Conservation (phyloP, 306 rosid species). For the Medicago lupulina region DNA sequence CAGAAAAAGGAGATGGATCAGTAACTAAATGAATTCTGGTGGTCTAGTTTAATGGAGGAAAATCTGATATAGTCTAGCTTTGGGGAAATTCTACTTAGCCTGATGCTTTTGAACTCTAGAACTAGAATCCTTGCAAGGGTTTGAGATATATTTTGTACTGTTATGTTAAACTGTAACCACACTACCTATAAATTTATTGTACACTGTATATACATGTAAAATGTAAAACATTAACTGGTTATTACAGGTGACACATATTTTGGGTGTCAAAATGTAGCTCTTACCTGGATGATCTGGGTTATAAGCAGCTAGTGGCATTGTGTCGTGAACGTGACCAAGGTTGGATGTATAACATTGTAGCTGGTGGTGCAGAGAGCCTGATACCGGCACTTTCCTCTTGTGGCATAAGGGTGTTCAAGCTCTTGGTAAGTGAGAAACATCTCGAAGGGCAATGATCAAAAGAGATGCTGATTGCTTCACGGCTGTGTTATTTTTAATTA, state of each 20-base stretch:
- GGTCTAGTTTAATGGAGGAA: constrained; percentile 31
- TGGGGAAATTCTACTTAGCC: constrained; percentile 42
- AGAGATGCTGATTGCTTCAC: constrained; percentile 39
- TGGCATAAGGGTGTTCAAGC: not conserved
- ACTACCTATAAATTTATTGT: constrained; percentile 48
- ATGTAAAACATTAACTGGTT: constrained; percentile 71
- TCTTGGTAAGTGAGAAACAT: constrained; percentile 22
- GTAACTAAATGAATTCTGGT: constrained; percentile 52
- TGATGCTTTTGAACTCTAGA: constrained; percentile 37
- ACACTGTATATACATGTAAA: constrained; percentile 71
- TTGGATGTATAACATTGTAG: constrained; percentile 42
- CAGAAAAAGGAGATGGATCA: constrained; percentile 95
- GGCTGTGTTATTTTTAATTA: not conserved
- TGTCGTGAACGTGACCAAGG: constrained; percentile 36
- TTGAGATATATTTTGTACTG: constrained; percentile 54
- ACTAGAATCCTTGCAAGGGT: constrained; percentile 48
- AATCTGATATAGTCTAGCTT: constrained; percentile 28
- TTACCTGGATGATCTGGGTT: constrained; percentile 49
- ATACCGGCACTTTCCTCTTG: constrained; percentile 17
- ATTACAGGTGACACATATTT: constrained; percentile 62
- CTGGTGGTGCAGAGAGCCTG: constrained; percentile 42
- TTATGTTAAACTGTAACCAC: constrained; percentile 61
- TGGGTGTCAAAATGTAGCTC: constrained; percentile 47
- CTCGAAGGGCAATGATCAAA: constrained; percentile 29
- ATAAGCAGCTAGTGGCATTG: constrained; percentile 27